Base-by-base conservation (phyloP, 2,329 filamentous ascomycete genomes). In the Ascochyta koolunga region DNA sequence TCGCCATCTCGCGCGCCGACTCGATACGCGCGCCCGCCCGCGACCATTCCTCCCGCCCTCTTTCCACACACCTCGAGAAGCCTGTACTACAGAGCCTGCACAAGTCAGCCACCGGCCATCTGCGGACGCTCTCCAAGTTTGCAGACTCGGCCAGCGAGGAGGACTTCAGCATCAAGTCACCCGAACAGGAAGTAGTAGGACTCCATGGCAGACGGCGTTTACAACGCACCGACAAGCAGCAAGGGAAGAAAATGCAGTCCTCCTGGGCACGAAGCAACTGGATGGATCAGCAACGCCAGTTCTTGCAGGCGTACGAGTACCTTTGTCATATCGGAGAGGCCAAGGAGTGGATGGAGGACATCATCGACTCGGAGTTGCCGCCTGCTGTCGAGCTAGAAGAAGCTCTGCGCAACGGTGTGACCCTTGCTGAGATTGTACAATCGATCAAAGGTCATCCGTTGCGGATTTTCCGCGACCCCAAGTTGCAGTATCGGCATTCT, bases 271-370 rank as follows among this genome's bases (percentile, higher is more conserved):
- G 88, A 18, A 86, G 90, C 43, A 96, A 93, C 72, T 99, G 95
- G 95, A 99, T 99, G 93, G 95, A 99, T 74, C 95, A 96, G 72
- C 93, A 99, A 72, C 86, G 95, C 22, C 93, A 98, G 73, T 98
- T 97, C 68, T 78, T 99, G 47, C 91, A 96, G 75, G 95, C 95
- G 6, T 99, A 99, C 71, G 95, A 99, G 74, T 99, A 99, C 72
- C 88, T 99, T 32, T 99, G 95, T 72, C 95, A 99, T 71, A 98
- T 99, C 62, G 95, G 95, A 73, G 95, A 99, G 79, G 95, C 95
- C 19, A 98, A 98, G 73, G 93, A 98, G 76, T 99, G 95, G 95
- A 96, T 99, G 62, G 95, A 99, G 70, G 87, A 96, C 71, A 86
- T 97, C 55, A 91, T 95, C 50, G 86, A 93, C 58, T 87, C 89